phyloP scores from a whole-genome alignment of 352 stramenopile genomes.

The Bremia lactucae region DNA sequence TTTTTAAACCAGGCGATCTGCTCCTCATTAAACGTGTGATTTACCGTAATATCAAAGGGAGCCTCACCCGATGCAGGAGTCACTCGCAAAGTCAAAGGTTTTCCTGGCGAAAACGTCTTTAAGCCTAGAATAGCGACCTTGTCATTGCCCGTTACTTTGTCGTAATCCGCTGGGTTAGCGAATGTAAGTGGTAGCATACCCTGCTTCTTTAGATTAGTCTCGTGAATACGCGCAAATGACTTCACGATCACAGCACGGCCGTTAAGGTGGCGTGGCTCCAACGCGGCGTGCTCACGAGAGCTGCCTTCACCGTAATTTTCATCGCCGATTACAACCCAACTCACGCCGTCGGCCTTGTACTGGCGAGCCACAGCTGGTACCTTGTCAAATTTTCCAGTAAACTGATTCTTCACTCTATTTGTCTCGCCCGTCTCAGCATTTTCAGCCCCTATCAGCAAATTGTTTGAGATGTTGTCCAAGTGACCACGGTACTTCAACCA shows the following conservation, averaged over 20 bases:
- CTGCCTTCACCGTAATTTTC: slow-evolving; percentile 92
- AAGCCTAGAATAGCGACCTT: slow-evolving; percentile 87
- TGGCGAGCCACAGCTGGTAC: slow-evolving; percentile 81
- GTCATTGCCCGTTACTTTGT: slow-evolving; percentile 87
- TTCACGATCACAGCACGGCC: slow-evolving; percentile 87
- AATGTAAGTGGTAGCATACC: slow-evolving; percentile 90
- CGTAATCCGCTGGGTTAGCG: slow-evolving; percentile 87
- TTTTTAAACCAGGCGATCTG: slow-evolving; percentile 93
- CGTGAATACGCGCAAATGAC: slow-evolving; percentile 91
- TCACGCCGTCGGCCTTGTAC: slow-evolving; percentile 86
- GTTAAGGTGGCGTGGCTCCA: slow-evolving; percentile 87
- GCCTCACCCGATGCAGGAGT: slow-evolving; percentile 43
- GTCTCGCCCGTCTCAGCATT: slow-evolving; percentile 89
- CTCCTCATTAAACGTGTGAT: slow-evolving; percentile 92
- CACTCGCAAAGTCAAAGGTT: slow-evolving; percentile 80
- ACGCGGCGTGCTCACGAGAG: slow-evolving; percentile 86
- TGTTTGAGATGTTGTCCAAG: slow-evolving; percentile 93
- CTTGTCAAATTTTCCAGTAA: slow-evolving; percentile 82
- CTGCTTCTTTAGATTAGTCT: slow-evolving; percentile 95
- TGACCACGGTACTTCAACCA: slow-evolving; percentile 93
- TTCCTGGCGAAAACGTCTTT: slow-evolving; percentile 73
- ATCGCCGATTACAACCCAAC: slow-evolving; percentile 89
- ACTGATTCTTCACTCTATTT: slow-evolving; percentile 88
- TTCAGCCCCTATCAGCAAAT: slow-evolving; percentile 88
- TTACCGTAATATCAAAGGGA: slow-evolving; percentile 84